Conservation (phyloP, 495 filamentous ascomycete species). For the Platismatia glauca region DNA sequence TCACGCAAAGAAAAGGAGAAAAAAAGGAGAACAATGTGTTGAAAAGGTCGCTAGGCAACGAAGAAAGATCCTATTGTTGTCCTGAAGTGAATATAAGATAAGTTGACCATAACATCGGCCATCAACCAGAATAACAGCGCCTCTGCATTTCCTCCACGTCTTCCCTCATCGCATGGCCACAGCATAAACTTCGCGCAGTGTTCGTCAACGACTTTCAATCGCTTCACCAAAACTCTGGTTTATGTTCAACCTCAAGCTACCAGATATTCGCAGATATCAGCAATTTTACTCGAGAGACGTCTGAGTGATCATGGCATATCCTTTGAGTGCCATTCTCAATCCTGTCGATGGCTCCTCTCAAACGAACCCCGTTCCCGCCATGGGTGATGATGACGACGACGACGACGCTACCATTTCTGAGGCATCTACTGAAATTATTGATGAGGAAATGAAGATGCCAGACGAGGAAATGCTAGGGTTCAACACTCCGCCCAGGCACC, state of each 20-base stretch:
- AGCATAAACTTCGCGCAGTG: neutral
- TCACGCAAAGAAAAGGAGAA: neutral
- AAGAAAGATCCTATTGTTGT: neutral
- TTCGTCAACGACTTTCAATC: neutral
- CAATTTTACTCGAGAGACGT: neutral
- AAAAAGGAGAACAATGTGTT: neutral
- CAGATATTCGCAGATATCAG: too few relatives aligned
- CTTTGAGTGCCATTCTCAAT: slow-evolving; percentile 7
- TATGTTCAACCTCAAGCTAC: neutral
- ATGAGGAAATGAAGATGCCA: neutral
- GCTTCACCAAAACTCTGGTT: neutral
- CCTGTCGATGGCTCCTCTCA: neutral
- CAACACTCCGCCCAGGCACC: slow-evolving; percentile 4
- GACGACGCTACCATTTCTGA: slow-evolving; percentile 1
- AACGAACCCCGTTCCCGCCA: neutral
- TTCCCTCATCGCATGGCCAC: neutral
- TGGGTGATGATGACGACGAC: neutral
- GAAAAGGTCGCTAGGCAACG: neutral
- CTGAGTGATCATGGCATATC: neutral
- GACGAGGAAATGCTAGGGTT: neutral
- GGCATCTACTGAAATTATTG: slow-evolving; percentile 5
- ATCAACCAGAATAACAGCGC: too few relatives aligned
- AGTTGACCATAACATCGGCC: neutral
- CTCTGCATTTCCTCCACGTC: neutral
- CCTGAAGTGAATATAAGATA: neutral